Percentiles rank a stretch among this genome's conserved stretches.
Evolutionary conservation across 75 land plant genomes (phyloP).

Genomic region (Cunninghamia lanceolata): DNA sequence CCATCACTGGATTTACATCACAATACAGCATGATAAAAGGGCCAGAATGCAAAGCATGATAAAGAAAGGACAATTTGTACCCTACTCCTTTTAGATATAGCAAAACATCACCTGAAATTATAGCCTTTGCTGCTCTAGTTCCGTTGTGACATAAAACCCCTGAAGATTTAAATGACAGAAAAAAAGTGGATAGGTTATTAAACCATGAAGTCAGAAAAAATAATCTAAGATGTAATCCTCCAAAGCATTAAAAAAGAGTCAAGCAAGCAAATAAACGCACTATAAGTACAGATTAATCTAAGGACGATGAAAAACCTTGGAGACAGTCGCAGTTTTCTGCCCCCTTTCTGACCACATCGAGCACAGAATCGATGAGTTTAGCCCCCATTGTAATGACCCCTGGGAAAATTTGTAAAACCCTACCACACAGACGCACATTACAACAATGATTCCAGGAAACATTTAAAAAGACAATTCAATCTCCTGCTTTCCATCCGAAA

Average conservation of each 20-base stretch:
- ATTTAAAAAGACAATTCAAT: no score
- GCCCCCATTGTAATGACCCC: constrained; percentile 70
- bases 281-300: no score
- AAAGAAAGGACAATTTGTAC: neutral
- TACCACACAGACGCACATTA: no score
- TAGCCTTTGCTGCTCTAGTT: neutral
- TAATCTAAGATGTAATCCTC: neutral
- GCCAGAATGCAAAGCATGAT: neutral
- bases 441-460: no score
- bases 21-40: neutral
- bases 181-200: neutral
- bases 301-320: constrained; percentile 23
- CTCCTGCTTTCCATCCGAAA: no score
- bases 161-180: neutral
- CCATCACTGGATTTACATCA: neutral
- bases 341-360: constrained; percentile 64
- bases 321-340: constrained; percentile 60
- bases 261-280: neutral
- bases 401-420: no score
- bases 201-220: neutral
- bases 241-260: neutral
- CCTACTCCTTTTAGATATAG: neutral
- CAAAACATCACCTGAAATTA: constrained; percentile 4
- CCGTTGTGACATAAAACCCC: neutral
- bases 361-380: constrained; percentile 57